These are phyloP conservation scores for Colletotrichum chlorophyti DNA, from an alignment of 2,329 filamentous ascomycete genomes.

Conservation along the genomic window DNA sequence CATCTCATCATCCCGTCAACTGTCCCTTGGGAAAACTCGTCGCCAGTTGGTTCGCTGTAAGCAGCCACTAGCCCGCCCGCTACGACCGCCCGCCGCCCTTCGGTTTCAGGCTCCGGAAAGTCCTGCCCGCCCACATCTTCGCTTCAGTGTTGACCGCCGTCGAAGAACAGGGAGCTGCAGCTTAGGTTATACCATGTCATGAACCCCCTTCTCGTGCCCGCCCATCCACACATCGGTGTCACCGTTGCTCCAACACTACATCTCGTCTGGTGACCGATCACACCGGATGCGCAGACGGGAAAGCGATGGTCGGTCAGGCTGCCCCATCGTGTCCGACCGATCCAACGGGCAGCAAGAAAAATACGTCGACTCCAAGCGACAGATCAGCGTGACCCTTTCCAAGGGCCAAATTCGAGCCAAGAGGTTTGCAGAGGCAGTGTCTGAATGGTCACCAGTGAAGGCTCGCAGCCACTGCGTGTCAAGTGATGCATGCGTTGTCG, in stretches of 20 bases:
- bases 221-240: not conserved
- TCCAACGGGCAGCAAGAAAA: not conserved
- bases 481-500: not conserved
- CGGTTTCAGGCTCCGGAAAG: not conserved
- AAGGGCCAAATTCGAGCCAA: no score
- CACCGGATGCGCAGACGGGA: not conserved
- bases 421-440: not conserved
- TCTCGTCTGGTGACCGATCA: not conserved
- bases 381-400: no score
- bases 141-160: not conserved
- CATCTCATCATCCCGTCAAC: not conserved
- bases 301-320: not conserved
- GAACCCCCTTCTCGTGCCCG: not conserved
- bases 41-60: not conserved
- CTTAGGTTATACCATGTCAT: not conserved
- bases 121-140: not conserved
- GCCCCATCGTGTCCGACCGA: not conserved
- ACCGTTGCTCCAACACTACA: not conserved
- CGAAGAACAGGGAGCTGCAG: not conserved
- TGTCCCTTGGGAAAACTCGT: not conserved
- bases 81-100: not conserved
- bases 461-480: conserved; percentile 8
- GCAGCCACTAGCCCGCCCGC: not conserved
- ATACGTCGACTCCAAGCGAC: no score
- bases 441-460: not conserved